Evolutionary conservation across 169 alveolate species (phyloP).

Genomic region (Plasmodium fragile): DNA sequence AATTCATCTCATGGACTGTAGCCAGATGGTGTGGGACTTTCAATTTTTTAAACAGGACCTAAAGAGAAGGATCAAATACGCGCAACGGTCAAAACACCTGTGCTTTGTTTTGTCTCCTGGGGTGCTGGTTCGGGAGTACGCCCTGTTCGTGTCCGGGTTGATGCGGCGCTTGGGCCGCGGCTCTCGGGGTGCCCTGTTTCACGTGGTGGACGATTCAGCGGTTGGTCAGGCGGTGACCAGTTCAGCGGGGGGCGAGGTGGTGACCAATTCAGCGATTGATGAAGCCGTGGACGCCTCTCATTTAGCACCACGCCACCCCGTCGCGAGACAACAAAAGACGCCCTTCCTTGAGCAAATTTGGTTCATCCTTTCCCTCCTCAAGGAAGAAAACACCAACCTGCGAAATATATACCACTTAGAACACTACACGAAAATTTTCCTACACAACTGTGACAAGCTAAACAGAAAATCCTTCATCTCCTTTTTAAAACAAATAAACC

Average conservation of each 20-base stretch:
- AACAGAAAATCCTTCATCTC: constrained; percentile 16
- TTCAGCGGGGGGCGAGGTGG: not conserved
- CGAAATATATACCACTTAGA: constrained; percentile 41
- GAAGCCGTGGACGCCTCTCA: not conserved
- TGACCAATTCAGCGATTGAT: not conserved
- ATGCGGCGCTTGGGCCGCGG: not conserved
- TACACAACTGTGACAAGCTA: constrained; percentile 65
- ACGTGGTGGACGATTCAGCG: not conserved
- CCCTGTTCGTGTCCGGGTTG: not conserved
- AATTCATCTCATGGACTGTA: constrained; percentile 1
- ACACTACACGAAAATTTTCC: constrained; percentile 42
- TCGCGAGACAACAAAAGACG: not conserved
- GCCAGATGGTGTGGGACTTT: constrained; percentile 23
- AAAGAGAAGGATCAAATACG: not conserved
- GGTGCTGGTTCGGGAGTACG: constrained; percentile 6
- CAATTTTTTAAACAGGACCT: constrained; percentile 1
- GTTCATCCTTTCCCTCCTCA: constrained; percentile 18
- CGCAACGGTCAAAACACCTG: not conserved
- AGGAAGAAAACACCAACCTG: constrained; percentile 17
- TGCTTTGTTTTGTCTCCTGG: constrained; percentile 19
- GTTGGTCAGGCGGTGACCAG: not conserved
- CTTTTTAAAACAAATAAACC: not conserved
- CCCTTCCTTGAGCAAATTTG: constrained; percentile 16
- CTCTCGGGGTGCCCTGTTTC: not conserved
- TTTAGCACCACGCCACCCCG: not conserved